These are phyloP conservation scores for Simplicillium sp. DNA, from an alignment of 2,329 filamentous ascomycete genomes.

Conservation along the genomic window DNA sequence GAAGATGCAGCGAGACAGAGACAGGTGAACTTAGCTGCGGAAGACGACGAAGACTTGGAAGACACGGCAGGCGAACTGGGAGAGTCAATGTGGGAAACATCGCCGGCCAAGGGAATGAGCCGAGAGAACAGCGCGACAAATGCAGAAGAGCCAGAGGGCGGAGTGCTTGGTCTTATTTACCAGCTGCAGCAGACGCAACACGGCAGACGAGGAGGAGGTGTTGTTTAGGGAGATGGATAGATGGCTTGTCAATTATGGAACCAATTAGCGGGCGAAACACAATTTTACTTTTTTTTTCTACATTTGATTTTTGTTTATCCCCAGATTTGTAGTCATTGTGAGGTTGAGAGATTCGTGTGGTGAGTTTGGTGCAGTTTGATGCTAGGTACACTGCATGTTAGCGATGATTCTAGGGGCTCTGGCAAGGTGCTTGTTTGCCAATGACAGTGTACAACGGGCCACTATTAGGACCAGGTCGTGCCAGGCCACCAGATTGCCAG, in stretches of 20 bases:
- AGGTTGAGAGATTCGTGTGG: too few relatives aligned
- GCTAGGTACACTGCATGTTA: too few relatives aligned
- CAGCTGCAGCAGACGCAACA: constrained; percentile 49
- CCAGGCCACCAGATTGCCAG: too few relatives aligned
- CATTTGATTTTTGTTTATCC: too few relatives aligned
- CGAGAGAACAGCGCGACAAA: constrained; percentile 40
- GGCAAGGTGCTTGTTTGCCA: too few relatives aligned
- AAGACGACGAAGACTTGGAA: constrained; percentile 45
- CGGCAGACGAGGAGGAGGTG: constrained; percentile 32
- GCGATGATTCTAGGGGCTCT: too few relatives aligned
- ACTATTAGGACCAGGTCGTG: too few relatives aligned
- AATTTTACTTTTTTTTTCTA: neutral
- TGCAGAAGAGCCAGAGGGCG: constrained; percentile 37
- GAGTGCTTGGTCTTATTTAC: constrained; percentile 48
- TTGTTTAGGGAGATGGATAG: too few relatives aligned
- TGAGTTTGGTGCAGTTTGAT: too few relatives aligned
- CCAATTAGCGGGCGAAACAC: neutral
- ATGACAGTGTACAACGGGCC: too few relatives aligned
- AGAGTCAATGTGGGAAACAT: constrained; percentile 52
- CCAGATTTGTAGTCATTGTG: too few relatives aligned
- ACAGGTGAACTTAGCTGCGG: constrained; percentile 44
- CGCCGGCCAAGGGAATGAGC: constrained; percentile 39
- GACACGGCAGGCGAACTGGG: constrained; percentile 39
- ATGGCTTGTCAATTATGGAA: constrained; percentile 1
- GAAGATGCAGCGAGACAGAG: constrained; percentile 33